Percentiles rank a stretch among this genome's conserved stretches.
Evolutionary conservation across 148 eudicot species (phyloP).

Genomic region (Rhododendron simsii): DNA sequence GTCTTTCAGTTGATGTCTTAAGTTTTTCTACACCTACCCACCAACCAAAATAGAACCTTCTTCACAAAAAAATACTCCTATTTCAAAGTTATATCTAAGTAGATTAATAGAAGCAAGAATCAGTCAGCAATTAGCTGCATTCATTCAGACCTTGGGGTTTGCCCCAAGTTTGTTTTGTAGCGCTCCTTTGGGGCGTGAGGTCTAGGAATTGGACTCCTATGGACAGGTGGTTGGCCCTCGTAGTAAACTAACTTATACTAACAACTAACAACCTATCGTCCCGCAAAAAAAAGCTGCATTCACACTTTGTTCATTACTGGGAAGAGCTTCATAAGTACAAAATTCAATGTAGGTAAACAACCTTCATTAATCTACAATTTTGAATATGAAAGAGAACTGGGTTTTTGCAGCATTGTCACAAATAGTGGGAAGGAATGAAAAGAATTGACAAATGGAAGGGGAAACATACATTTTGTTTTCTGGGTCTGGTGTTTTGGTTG

Average conservation of each 20-base stretch:
- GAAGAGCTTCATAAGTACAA: too few species aligned
- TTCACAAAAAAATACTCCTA: not conserved
- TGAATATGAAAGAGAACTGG: not conserved
- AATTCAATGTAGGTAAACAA: not conserved
- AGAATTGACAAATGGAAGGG: not conserved
- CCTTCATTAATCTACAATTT: not conserved
- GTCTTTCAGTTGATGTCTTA: not conserved
- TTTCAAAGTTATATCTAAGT: not conserved
- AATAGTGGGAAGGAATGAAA: not conserved
- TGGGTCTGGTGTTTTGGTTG: not conserved
- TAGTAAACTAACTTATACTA: too few species aligned
- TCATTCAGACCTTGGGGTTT: not conserved
- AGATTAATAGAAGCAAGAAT: slow-evolving; percentile 9
- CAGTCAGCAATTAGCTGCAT: slow-evolving; percentile 8
- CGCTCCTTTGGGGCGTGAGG: too few species aligned
- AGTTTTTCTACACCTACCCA: slow-evolving; percentile 16
- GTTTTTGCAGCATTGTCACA: not conserved
- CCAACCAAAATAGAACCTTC: slow-evolving; percentile 15
- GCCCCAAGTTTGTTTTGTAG: too few species aligned
- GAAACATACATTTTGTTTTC: not conserved
- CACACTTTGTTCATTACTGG: not conserved
- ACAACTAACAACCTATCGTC: not conserved
- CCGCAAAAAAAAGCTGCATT: not conserved
- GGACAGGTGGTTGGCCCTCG: not conserved
- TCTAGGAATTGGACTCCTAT: not conserved